These are phyloP conservation scores for Skeletonema costatum DNA, from an alignment of 108 stramenopile genomes.

Conservation along the genomic window DNA sequence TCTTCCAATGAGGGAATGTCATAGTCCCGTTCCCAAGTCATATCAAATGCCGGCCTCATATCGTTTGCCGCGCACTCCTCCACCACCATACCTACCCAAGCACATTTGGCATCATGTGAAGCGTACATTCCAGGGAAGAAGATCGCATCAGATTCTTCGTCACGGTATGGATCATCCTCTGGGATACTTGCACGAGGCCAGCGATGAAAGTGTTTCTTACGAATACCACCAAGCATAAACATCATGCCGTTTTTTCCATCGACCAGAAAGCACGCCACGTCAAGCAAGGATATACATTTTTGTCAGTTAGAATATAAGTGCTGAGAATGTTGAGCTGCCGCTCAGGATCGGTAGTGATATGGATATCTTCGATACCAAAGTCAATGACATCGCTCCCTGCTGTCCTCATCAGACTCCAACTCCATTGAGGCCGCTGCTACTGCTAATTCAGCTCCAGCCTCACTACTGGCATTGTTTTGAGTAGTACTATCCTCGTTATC, in stretches of 20 bases:
- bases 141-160: not conserved
- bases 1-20: slow-evolving; percentile 4
- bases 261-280: slow-evolving; percentile 16
- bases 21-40: not conserved
- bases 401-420: not conserved
- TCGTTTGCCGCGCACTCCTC: slow-evolving; percentile 10
- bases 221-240: not conserved
- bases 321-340: slow-evolving; percentile 12
- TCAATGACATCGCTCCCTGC: not conserved
- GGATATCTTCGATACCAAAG: slow-evolving; percentile 10
- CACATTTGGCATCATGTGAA: slow-evolving; percentile 15
- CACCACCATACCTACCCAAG: slow-evolving; percentile 6
- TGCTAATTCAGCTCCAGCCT: not conserved
- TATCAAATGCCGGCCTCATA: slow-evolving; percentile 6
- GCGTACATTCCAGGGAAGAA: slow-evolving; percentile 7
- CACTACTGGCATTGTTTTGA: not conserved
- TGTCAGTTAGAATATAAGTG: slow-evolving; percentile 8
- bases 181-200: not conserved
- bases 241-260: slow-evolving; percentile 9
- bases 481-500: too few relatives aligned
- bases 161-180: slow-evolving; percentile 3
- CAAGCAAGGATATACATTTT: not conserved
- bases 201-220: not conserved
- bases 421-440: not conserved
- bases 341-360: slow-evolving; percentile 11